phyloP scores from a whole-genome alignment of 768 basidiomycete species.

The Lentinula raphanica region DNA sequence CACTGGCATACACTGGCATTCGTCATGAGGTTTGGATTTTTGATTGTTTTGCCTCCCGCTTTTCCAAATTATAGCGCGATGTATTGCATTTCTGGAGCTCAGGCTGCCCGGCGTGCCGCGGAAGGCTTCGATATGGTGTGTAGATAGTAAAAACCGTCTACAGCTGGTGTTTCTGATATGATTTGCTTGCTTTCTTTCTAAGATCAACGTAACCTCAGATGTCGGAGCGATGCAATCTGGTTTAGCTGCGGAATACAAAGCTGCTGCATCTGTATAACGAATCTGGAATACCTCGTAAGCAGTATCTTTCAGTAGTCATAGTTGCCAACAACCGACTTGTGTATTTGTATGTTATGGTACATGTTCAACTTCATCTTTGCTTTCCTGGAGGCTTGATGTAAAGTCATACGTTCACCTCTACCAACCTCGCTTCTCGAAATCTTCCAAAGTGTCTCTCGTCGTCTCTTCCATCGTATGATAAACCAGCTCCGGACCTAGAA shows the following conservation, averaged over 20 bases:
- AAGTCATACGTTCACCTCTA: no score
- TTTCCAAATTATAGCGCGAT: slow-evolving; percentile 32
- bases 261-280: not conserved
- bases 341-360: no score
- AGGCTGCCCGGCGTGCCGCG: slow-evolving; percentile 36
- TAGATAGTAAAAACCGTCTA: not conserved
- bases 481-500: slow-evolving; percentile 23
- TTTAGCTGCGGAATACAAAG: not conserved
- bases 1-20: not conserved
- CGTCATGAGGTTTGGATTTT: not conserved
- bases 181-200: not conserved
- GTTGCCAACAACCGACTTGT: no score
- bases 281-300: not conserved
- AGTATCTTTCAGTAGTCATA: no score
- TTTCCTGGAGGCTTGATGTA: no score
- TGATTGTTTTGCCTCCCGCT: not conserved
- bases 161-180: not conserved
- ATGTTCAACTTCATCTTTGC: no score
- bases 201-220: slow-evolving; percentile 38
- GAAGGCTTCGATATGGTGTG: slow-evolving; percentile 51
- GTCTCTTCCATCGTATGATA: slow-evolving; percentile 25
- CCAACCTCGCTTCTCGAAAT: slow-evolving; percentile 30
- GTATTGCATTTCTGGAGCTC: slow-evolving; percentile 41
- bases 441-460: slow-evolving; percentile 24
- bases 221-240: slow-evolving; percentile 26